Evolutionary conservation across 2,329 filamentous ascomycete genomes (phyloP), one percentile per base, ranked within the genome.

Genomic region (Beauveria asiatica): DNA sequence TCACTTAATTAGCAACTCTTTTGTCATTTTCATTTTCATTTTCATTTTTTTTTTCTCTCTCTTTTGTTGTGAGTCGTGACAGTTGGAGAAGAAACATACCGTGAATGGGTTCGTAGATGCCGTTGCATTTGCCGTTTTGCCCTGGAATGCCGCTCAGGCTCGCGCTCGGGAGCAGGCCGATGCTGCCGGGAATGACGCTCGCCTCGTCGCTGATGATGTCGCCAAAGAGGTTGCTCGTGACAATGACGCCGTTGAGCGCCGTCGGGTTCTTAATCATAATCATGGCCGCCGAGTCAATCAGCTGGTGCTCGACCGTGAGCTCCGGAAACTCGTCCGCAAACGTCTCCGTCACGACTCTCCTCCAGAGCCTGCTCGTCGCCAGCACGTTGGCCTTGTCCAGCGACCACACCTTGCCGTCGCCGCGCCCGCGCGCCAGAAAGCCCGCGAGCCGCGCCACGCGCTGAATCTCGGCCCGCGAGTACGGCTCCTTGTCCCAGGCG

Each of bases 281-380:
- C 92, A 97, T 97, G 65, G 93, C 93, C n/a, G 93, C 93, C 60
- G 86, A 90, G 77, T 97, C 93, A 71, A 97, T 96, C 55, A 97
- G 83, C 73, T 97, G 92, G 74, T 96, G 93, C 65, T 86, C 84
- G 48, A 95, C 77, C 78, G 89, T 84, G 50, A 97, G 76, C 72
- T 93, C 84, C 3, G 93, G 92, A 78, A 95, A 97, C 80, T 97
- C 93, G 65, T 87, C 87, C 66, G 81, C 83, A 82, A 96, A 93
- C 61, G 92, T 82, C 76, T 96, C 90, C 45, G 83, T 86, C 49
- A 96, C 88, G 2, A 89, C 88, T 78, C 89, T 92, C 63, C 93
- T 82, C 93, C 93, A 97, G 68, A 97, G 78, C 46, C 93, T 80
- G 71, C 86, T 90, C 16, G 92, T 96, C 1, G 93, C 93, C 65